A percentile compares a stretch with the other conserved stretches of the same genome.
Conservation (phyloP, 768 basidiomycete species). For the Rhizopogon roseolus region DNA sequence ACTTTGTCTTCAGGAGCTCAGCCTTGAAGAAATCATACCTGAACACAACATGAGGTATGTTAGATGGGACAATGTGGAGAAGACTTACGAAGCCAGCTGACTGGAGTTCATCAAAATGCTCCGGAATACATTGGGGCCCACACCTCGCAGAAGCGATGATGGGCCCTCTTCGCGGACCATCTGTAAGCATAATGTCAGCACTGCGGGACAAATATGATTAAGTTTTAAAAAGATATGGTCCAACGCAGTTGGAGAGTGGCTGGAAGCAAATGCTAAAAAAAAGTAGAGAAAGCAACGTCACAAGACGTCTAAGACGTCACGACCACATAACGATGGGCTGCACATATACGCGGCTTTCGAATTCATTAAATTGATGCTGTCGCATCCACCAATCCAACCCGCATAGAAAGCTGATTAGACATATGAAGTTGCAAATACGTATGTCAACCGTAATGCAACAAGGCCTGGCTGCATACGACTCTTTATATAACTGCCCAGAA, state of each 20-base stretch:
- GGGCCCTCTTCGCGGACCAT: slow-evolving; percentile 87
- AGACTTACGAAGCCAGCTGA: slow-evolving; percentile 80
- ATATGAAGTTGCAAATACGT: background rate
- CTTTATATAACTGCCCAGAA: background rate
- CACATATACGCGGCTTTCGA: background rate
- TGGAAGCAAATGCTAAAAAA: background rate
- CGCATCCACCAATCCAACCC: background rate
- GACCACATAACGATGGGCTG: background rate
- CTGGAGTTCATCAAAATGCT: slow-evolving; percentile 88
- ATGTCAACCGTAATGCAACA: background rate
- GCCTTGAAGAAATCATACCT: slow-evolving; percentile 93
- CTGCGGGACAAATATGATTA: background rate
- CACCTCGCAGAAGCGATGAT: slow-evolving; percentile 70
- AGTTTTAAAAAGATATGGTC: slow-evolving; percentile 6
- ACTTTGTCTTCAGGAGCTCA: slow-evolving; percentile 63
- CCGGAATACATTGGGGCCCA: slow-evolving; percentile 82
- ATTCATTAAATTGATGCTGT: background rate
- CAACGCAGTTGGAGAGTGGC: background rate
- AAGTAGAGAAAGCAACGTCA: background rate
- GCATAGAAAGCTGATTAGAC: background rate
- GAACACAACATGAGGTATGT: background rate
- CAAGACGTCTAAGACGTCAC: background rate
- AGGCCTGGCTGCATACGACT: background rate
- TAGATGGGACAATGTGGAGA: background rate
- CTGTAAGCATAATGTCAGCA: slow-evolving; percentile 26